Base-by-base conservation (phyloP, 2,329 filamentous ascomycete genomes). In the Aspergillus flavus region DNA sequence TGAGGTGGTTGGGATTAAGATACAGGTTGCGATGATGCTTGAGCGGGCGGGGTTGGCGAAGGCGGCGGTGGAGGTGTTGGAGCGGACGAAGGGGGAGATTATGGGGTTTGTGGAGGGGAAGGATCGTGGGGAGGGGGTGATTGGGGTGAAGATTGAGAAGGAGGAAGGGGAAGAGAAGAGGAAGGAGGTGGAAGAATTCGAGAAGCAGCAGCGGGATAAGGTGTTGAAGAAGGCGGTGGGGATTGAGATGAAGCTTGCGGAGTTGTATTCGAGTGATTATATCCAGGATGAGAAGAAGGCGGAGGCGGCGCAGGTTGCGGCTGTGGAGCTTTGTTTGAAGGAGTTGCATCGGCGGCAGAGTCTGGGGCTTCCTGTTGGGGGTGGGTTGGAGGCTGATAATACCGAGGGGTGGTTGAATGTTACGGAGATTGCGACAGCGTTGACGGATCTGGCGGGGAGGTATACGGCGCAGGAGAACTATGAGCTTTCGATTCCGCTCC, bases 1-100 rank as follows among this genome's bases (percentile, higher is more conserved):
- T 70, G 94, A 97, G 75, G 89, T 97, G 39, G 84, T 97, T 69
- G 95, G 95, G 10, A 89, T 98, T 58, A 92, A 93, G 73, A 89
- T 98, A 57, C 89, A 94, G 74, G 84, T 96, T 10, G 89, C 92
- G 1, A 85, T 85, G 11, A 88, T 96, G 84, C 84, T 97, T 66
- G 92, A 97, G 78, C 89, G 90, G 72, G 86, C 92, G 19, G 85
- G 89, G 36, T 87, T 90, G 71, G 89, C 89, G 72, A 83, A 86
- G 26, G 86, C 89, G 62, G 88, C 93, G 0, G 89, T 92, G 62
- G 86, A 92, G 57, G 88, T 97, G 4, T 80, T 97, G 36, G 92
- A 96, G 76, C 86, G 88, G n/a, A 84, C 96, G 48, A 84, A 90
- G 66, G 78, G 76, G 6, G 93, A 97, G 73, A 91, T 89, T 68